These are phyloP conservation scores for Parietichytrium sp. DNA, from an alignment of 108 stramenopile species.

Conservation along the genomic window DNA sequence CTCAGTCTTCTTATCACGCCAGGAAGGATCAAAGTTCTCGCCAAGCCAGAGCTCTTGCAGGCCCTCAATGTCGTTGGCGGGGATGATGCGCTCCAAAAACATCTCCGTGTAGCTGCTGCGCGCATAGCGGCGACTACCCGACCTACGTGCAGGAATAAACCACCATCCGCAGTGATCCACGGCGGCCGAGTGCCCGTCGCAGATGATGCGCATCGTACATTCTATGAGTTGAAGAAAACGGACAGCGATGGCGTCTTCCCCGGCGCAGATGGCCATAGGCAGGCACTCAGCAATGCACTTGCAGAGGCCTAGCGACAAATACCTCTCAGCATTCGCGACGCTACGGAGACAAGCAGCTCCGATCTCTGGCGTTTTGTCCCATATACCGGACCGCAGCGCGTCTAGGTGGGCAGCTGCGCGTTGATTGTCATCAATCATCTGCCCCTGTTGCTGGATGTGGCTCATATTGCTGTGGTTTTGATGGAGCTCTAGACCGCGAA, in stretches of 20 bases:
- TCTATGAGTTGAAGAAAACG: constrained; percentile 23
- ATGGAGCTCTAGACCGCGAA: neutral
- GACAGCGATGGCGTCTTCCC: constrained; percentile 7
- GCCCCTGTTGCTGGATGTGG: no score
- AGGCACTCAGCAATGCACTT: neutral
- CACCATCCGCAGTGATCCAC: constrained; percentile 25
- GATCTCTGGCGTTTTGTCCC: constrained; percentile 23
- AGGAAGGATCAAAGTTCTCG: constrained; percentile 36
- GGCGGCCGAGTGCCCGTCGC: neutral
- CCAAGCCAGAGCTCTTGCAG: neutral
- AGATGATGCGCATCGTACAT: constrained; percentile 15
- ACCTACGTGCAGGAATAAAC: constrained; percentile 16
- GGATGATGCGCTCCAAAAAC: constrained; percentile 2
- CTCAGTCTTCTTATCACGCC: constrained; percentile 28
- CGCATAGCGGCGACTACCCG: neutral
- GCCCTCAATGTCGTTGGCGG: constrained; percentile 18
- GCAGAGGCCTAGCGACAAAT: neutral
- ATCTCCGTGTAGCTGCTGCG: constrained; percentile 21
- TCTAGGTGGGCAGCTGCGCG: neutral
- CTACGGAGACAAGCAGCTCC: constrained; percentile 15
- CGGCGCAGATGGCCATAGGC: constrained; percentile 32
- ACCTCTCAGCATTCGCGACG: neutral
- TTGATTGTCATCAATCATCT: neutral
- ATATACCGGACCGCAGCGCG: constrained; percentile 11
- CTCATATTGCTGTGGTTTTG: neutral